phyloP scores from a whole-genome alignment of 169 alveolate genomes.

The Plasmodium gaboni region DNA sequence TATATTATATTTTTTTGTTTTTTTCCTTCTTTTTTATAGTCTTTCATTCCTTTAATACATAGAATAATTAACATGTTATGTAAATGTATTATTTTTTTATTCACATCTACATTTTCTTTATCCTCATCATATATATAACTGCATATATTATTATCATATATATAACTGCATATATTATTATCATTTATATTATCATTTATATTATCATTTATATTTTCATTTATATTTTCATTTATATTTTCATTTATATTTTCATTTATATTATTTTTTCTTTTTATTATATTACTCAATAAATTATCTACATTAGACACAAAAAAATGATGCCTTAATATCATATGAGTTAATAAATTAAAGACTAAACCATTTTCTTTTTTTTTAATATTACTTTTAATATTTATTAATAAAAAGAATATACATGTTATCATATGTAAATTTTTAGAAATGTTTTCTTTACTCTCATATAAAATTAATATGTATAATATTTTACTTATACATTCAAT shows the following conservation, averaged over 20 bases:
- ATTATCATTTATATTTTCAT: conserved; percentile 23
- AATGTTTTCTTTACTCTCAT: conserved; percentile 22
- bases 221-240: conserved; percentile 1
- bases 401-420: conserved; percentile 28
- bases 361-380: neutral
- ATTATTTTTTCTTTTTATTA: neutral
- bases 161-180: neutral
- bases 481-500: too few species aligned
- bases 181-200: neutral
- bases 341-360: neutral
- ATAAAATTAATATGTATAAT: conserved; percentile 26
- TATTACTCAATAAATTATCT: conserved; percentile 1
- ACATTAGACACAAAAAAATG: conserved; percentile 14
- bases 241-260: neutral
- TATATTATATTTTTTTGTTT: neutral
- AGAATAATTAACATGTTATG: conserved; percentile 48
- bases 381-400: conserved; percentile 23
- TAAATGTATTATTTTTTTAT: conserved; percentile 26
- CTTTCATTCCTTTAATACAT: conserved; percentile 56
- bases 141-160: conserved; percentile 2
- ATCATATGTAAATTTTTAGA: conserved; percentile 49
- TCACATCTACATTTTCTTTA: conserved; percentile 15
- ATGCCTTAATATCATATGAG: conserved; percentile 32
- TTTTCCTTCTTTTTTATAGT: neutral
- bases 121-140: conserved; percentile 20